Evolutionary conservation across 139 green algal genomes (phyloP).

Genomic region (Chlorella vulgaris): DNA sequence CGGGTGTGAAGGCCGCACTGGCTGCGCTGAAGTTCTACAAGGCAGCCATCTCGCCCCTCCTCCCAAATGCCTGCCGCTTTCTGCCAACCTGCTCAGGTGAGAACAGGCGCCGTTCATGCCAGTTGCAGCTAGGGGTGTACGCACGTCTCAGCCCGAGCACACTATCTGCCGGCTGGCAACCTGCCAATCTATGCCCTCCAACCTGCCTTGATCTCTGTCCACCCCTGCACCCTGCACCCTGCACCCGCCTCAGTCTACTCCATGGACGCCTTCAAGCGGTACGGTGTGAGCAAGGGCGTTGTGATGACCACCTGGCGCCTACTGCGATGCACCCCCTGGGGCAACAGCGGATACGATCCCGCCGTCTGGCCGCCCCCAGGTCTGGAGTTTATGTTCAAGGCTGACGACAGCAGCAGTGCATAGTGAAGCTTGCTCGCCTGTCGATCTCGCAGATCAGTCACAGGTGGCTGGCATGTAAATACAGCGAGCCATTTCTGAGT

Average conservation of each 20-base stretch:
- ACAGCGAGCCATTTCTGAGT: too few relatives aligned
- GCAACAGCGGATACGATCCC: slow-evolving; percentile 51
- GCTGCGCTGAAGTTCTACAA: slow-evolving; percentile 75
- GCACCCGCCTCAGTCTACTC: slow-evolving; percentile 27
- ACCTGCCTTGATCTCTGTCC: too few relatives aligned
- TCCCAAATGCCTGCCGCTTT: slow-evolving; percentile 79
- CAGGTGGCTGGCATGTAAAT: too few relatives aligned
- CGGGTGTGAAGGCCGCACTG: slow-evolving; percentile 54
- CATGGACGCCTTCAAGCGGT: slow-evolving; percentile 69
- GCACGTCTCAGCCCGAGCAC: too few relatives aligned
- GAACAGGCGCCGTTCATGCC: too few relatives aligned
- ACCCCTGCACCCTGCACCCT: too few relatives aligned
- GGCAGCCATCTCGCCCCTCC: slow-evolving; percentile 69
- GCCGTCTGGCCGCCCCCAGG: slow-evolving; percentile 52
- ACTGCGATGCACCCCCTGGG: slow-evolving; percentile 77
- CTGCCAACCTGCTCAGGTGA: slow-evolving; percentile 72
- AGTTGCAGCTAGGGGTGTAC: too few relatives aligned
- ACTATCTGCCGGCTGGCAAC: too few relatives aligned
- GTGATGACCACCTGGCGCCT: slow-evolving; percentile 84
- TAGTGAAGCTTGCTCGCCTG: not conserved
- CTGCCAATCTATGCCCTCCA: not conserved
- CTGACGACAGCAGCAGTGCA: not conserved
- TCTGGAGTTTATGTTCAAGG: slow-evolving; percentile 22
- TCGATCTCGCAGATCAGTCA: too few relatives aligned
- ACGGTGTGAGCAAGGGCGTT: slow-evolving; percentile 63